Evolutionary conservation across 805 yeast genomes (phyloP).

Genomic region (Saturnispora ahearnii): DNA sequence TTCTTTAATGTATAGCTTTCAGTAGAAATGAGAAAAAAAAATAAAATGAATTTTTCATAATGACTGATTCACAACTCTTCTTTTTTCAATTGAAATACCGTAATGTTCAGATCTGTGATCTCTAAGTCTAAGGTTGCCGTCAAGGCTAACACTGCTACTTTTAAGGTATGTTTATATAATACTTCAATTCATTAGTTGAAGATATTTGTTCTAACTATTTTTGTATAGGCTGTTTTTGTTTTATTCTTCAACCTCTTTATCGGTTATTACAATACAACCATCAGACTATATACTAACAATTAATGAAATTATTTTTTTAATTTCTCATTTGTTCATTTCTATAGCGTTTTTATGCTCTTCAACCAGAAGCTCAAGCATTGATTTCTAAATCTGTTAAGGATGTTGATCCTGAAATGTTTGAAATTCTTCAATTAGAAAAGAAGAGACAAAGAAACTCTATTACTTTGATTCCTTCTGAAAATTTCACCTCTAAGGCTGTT

Average conservation of each 20-base stretch:
- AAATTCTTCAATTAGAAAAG: constrained; percentile 69
- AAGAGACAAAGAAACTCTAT: constrained; percentile 90
- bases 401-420: constrained; percentile 71
- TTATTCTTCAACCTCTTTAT: not conserved
- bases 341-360: constrained; percentile 35
- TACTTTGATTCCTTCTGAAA: constrained; percentile 92
- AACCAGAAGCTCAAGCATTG: constrained; percentile 40
- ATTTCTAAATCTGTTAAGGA: constrained; percentile 57
- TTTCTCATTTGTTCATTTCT: not conserved
- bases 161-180: constrained; percentile 4
- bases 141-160: not conserved
- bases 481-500: constrained; percentile 92
- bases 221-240: too few relatives aligned
- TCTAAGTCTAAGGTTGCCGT: not conserved
- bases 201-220: too few relatives aligned
- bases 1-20: not conserved
- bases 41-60: not conserved
- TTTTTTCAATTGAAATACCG: not conserved
- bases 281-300: not conserved
- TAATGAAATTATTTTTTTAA: not conserved
- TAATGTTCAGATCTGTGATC: not conserved
- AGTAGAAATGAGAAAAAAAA: not conserved
- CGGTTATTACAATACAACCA: not conserved
- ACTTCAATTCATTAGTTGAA: not conserved
- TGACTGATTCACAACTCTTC: not conserved